Conservation (phyloP, 352 stramenopile species). For the Phytophthora ohioensis region DNA sequence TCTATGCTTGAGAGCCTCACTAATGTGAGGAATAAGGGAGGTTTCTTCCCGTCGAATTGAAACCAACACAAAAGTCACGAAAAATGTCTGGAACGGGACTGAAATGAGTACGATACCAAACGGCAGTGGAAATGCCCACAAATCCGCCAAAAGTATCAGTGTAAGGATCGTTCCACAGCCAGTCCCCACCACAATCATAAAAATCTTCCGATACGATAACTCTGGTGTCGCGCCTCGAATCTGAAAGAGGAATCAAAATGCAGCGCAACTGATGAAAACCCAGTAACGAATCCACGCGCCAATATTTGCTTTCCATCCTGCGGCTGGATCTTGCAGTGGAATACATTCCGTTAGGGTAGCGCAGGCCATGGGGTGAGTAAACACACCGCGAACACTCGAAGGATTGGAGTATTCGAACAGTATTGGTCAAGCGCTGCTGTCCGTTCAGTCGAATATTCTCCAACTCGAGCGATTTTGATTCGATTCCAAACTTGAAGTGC, state of each 20-base stretch:
- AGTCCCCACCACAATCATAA: slow-evolving; percentile 4
- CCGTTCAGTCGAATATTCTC: slow-evolving; percentile 10
- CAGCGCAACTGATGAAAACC: not conserved
- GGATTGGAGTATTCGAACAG: not conserved
- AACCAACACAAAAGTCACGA: slow-evolving; percentile 3
- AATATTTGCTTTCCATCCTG: slow-evolving; percentile 23
- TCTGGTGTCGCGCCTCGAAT: slow-evolving; percentile 4
- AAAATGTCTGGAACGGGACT: slow-evolving; percentile 6
- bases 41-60: slow-evolving; percentile 1
- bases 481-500: slow-evolving; percentile 6
- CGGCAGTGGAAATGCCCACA: slow-evolving; percentile 19
- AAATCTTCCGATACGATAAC: slow-evolving; percentile 1
- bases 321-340: slow-evolving; percentile 19
- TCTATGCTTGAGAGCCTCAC: slow-evolving; percentile 4
- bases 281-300: slow-evolving; percentile 16
- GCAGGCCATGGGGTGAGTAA: not conserved
- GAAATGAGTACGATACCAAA: slow-evolving; percentile 12
- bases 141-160: not conserved
- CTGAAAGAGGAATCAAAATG: slow-evolving; percentile 12
- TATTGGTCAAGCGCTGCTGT: slow-evolving; percentile 4
- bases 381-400: slow-evolving; percentile 4
- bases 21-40: slow-evolving; percentile 2
- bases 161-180: not conserved
- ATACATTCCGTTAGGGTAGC: slow-evolving; percentile 6
- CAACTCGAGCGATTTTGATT: slow-evolving; percentile 11